phyloP scores from a whole-genome alignment of 495 filamentous ascomycete species.

The Amphirosellinia nigrospora region DNA sequence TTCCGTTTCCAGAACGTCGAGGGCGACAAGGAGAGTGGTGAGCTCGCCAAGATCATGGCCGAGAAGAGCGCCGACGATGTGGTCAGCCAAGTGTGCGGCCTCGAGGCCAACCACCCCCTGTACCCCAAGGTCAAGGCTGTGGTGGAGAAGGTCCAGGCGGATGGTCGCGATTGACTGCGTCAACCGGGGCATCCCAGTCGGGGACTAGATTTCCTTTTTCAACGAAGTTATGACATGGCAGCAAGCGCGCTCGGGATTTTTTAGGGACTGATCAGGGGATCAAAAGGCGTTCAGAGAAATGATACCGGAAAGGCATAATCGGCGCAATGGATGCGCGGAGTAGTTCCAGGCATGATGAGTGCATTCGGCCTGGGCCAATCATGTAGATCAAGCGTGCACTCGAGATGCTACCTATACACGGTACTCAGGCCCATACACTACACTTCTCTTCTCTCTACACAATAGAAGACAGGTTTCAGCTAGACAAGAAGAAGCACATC shows the following conservation, averaged over 20 bases:
- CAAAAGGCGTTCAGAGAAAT: constrained; percentile 30
- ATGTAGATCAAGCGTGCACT: constrained; percentile 16
- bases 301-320: constrained; percentile 24
- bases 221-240: constrained; percentile 39
- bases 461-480: neutral
- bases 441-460: neutral
- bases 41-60: constrained; percentile 83
- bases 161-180: constrained; percentile 44
- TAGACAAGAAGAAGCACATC: constrained; percentile 5
- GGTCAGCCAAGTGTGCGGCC: constrained; percentile 72
- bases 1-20: constrained; percentile 92
- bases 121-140: constrained; percentile 72
- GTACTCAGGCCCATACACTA: constrained; percentile 10
- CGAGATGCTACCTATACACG: constrained; percentile 11
- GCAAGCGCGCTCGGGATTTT: constrained; percentile 31
- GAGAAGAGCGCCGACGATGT: constrained; percentile 70
- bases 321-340: constrained; percentile 24
- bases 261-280: constrained; percentile 26
- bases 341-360: constrained; percentile 11
- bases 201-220: constrained; percentile 29
- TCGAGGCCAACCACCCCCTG: constrained; percentile 73
- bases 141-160: constrained; percentile 78
- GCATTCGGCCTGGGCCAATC: neutral
- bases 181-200: neutral
- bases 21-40: constrained; percentile 82